Conservation (phyloP, 164 flowering plant species). For the Litsea cubeba region DNA sequence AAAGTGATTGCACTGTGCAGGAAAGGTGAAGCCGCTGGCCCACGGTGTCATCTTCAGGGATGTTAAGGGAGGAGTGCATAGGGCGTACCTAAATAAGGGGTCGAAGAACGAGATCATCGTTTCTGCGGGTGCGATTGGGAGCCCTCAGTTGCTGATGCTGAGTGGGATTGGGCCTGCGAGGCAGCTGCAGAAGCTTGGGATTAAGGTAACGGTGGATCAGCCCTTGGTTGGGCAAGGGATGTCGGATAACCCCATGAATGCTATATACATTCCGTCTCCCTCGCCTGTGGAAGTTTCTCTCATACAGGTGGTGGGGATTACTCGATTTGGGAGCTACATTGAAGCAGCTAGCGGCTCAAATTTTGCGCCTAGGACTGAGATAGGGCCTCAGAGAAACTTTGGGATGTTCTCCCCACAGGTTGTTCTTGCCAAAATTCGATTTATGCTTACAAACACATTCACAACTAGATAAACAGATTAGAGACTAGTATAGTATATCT, state of each 20-base stretch:
- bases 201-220: conserved; percentile 44
- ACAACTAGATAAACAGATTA: neutral
- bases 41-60: conserved; percentile 49
- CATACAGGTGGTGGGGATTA: conserved; percentile 68
- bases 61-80: conserved; percentile 33
- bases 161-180: conserved; percentile 11
- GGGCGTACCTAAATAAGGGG: conserved; percentile 30
- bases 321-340: conserved; percentile 51
- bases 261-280: conserved; percentile 58
- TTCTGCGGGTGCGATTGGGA: conserved; percentile 70
- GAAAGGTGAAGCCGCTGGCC: conserved; percentile 36
- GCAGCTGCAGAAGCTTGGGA: conserved; percentile 26
- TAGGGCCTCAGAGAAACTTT: conserved; percentile 5
- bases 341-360: conserved; percentile 63
- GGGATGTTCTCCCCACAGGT: conserved; percentile 33
- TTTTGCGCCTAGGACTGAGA: neutral
- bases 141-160: conserved; percentile 68
- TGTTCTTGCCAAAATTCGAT: neutral
- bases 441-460: neutral
- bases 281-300: conserved; percentile 65
- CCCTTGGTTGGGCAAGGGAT: conserved; percentile 66
- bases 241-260: conserved; percentile 84
- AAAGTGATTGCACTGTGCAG: conserved; percentile 9
- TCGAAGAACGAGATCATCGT: conserved; percentile 47
- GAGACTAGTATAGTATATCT: no score